Evolutionary conservation across 495 filamentous ascomycete species (phyloP).

Genomic region (Aspergillus indologenus): DNA sequence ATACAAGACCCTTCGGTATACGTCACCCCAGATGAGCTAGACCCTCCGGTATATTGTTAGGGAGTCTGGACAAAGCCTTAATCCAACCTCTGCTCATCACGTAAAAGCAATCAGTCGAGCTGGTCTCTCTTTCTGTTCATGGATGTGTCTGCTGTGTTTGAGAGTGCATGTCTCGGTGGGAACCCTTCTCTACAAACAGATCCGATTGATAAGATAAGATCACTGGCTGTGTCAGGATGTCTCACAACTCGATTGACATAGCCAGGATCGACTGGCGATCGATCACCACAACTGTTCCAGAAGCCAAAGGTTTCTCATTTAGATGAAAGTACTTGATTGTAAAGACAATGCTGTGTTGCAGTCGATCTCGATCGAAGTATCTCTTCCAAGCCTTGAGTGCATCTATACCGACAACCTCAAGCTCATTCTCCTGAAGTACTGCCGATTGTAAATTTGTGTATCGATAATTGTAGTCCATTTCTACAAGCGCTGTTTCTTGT

Average conservation of each 20-base stretch:
- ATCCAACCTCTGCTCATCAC: background rate
- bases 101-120: background rate
- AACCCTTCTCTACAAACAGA: conserved; percentile 5
- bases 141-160: no score
- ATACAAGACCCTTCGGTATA: background rate
- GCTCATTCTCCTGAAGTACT: no score
- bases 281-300: background rate
- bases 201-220: conserved; percentile 28
- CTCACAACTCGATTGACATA: background rate
- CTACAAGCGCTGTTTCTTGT: no score
- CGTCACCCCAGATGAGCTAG: background rate
- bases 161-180: background rate
- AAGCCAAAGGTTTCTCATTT: no score
- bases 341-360: no score
- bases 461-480: no score
- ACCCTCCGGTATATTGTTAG: background rate
- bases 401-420: no score
- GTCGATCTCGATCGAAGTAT: no score
- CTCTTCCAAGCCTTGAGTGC: no score
- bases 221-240: background rate
- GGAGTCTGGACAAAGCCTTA: background rate
- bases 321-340: no score
- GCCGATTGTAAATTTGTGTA: no score
- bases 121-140: background rate
- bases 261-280: background rate